Evolutionary conservation across 2,329 filamentous ascomycete genomes (phyloP).

Genomic region (Neoascochyta sp.): DNA sequence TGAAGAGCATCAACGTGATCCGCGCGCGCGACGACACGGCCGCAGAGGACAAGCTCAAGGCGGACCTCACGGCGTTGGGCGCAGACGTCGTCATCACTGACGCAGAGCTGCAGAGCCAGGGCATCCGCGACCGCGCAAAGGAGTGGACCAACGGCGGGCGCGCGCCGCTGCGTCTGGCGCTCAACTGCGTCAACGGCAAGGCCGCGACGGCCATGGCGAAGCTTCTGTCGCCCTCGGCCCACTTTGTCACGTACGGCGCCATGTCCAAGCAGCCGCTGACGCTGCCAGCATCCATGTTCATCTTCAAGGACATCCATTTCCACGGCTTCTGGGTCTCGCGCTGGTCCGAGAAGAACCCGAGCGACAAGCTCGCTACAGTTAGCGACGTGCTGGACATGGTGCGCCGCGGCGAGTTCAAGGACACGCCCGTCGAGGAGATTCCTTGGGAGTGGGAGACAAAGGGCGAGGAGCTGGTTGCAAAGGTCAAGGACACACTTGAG

Average conservation of each 20-base stretch:
- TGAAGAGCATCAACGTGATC: slow-evolving; percentile 86
- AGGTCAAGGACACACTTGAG: slow-evolving; percentile 76
- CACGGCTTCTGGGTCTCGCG: slow-evolving; percentile 92
- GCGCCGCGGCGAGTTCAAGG: slow-evolving; percentile 71
- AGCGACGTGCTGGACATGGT: slow-evolving; percentile 76
- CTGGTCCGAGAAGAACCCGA: slow-evolving; percentile 75
- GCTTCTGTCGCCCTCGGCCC: slow-evolving; percentile 61
- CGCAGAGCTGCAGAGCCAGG: slow-evolving; percentile 56
- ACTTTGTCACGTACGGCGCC: slow-evolving; percentile 89
- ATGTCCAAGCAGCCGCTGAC: slow-evolving; percentile 87
- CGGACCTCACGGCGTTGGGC: slow-evolving; percentile 59
- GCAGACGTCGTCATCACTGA: slow-evolving; percentile 63
- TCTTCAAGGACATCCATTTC: slow-evolving; percentile 89
- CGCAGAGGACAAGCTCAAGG: slow-evolving; percentile 62
- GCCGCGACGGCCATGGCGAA: slow-evolving; percentile 75
- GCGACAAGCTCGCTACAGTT: slow-evolving; percentile 75
- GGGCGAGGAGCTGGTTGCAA: slow-evolving; percentile 62
- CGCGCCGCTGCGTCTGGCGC: slow-evolving; percentile 68
- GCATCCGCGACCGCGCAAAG: slow-evolving; percentile 60
- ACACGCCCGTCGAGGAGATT: slow-evolving; percentile 78
- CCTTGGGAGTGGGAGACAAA: slow-evolving; percentile 80
- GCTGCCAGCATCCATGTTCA: slow-evolving; percentile 78
- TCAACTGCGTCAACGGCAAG: slow-evolving; percentile 94
- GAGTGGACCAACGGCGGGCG: slow-evolving; percentile 68
- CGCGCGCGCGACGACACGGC: slow-evolving; percentile 70